A percentile compares a stretch with the other conserved stretches of the same genome.
phyloP scores from a whole-genome alignment of 2,329 filamentous ascomycete genomes.

The Fusarium albosuccineum region DNA sequence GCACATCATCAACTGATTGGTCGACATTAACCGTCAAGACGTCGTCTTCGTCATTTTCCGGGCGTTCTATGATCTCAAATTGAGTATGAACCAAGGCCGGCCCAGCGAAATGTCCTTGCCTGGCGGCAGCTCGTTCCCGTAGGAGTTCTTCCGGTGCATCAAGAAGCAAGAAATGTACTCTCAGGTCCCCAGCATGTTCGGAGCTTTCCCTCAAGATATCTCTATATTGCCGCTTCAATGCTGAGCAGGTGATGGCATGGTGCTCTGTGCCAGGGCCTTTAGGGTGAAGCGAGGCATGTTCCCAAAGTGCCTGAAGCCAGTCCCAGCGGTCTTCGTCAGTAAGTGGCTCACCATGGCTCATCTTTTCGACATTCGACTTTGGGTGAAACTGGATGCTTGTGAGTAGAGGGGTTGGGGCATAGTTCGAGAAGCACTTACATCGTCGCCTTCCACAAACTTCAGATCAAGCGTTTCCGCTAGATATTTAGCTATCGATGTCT shows the following conservation, averaged over 20 bases:
- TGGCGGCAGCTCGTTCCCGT: constrained; percentile 10
- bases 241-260: constrained; percentile 34
- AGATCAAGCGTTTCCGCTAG: constrained; percentile 25
- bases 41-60: constrained; percentile 10
- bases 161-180: constrained; percentile 28
- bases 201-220: constrained; percentile 29
- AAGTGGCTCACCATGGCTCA: constrained; percentile 28
- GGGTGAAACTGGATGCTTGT: constrained; percentile 19
- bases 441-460: constrained; percentile 33
- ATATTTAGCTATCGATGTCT: constrained; percentile 26
- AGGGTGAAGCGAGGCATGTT: constrained; percentile 24
- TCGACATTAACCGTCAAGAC: constrained; percentile 27
- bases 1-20: constrained; percentile 20
- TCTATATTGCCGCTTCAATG: constrained; percentile 24
- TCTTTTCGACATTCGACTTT: constrained; percentile 31
- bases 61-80: constrained; percentile 20
- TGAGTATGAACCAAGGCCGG: constrained; percentile 24
- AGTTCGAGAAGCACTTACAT: neutral
- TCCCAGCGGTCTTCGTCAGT: constrained; percentile 22
- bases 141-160: constrained; percentile 30
- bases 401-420: neutral
- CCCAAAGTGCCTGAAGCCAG: constrained; percentile 19
- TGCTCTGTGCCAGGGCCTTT: constrained; percentile 29
- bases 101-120: constrained; percentile 27
- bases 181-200: constrained; percentile 20